Evolutionary conservation across 2,329 filamentous ascomycete genomes (phyloP), one percentile per base, ranked within the genome.

Genomic region (Aureobasidium pullulans): DNA sequence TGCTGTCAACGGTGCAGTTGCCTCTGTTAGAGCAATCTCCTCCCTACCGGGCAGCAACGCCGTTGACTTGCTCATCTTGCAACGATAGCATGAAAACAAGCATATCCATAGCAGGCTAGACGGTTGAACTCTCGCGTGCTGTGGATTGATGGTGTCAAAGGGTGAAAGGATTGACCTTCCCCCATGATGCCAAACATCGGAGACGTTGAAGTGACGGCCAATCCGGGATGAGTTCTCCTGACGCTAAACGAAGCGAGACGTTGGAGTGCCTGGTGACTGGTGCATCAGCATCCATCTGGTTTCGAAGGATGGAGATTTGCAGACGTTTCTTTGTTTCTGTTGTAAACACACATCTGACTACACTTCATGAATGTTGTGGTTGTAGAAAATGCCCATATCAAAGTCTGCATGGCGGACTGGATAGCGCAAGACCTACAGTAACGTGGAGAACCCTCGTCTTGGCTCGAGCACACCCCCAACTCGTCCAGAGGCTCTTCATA

Each of bases 31-130:
- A 43, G 34, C 43, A 57, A 57, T 57, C 43, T 57, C 54, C 54
- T 57, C 54, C 54, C 34, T 57, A 57, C 43, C 43, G 54, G 54
- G 54, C 54, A 57, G 43, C 42, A 48, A 40, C 29, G 44, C 42
- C 54, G 54, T 57, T 57, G 9, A 13, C 23, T 37, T 28, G 34
- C 54, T 57, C 54, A 57, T 57, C 54, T 57, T 43, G 54, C 32
- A 57, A 57, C 54, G 43, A 57, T 32, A 48, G 32, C 32, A 31
- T 28, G 36, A 32, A 57, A 40, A 57, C 54, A 57, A 57, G 42
- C 43, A 57, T 57, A 40, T 57, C 54, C 10, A 34, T 34, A 19
- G 42, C 53, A 32, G 53, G 31, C 32, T 46, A 57, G 53, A 57
- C 53, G 53, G 13, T 54, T 44, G 32, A 57, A 47, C 42, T 46